These are phyloP conservation scores for Verticillium alfalfae DNA, from an alignment of 2,329 filamentous ascomycete species.

Conservation along the genomic window DNA sequence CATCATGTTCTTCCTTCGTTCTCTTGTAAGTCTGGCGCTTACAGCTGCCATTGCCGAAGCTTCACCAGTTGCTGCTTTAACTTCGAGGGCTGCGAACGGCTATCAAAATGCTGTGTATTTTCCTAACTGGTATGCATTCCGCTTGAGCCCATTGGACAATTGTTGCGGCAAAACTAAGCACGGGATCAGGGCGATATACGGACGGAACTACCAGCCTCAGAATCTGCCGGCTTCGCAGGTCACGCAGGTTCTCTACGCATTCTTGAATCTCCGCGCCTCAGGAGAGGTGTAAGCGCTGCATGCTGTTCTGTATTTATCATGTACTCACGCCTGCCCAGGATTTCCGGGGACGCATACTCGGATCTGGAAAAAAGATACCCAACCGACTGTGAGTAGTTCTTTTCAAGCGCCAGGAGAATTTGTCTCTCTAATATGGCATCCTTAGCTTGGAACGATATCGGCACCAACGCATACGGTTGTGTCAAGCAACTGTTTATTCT, in stretches of 20 bases:
- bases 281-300: background rate
- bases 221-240: background rate
- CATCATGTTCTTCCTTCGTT: background rate
- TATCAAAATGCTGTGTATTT: background rate
- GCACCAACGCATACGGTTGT: conserved; percentile 74
- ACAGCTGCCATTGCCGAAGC: background rate
- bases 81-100: background rate
- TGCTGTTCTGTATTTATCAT: background rate
- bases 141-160: background rate
- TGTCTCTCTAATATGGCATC: background rate
- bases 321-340: background rate
- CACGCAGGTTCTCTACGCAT: conserved; percentile 1
- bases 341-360: background rate
- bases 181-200: background rate
- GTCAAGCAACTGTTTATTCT: conserved; percentile 73
- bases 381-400: background rate
- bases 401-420: background rate
- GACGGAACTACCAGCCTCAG: background rate
- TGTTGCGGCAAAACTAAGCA: background rate
- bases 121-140: background rate
- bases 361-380: background rate
- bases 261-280: background rate
- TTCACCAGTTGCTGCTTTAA: background rate
- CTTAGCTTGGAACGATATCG: conserved; percentile 50
- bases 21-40: background rate